Evolutionary conservation across 2,329 filamentous ascomycete genomes (phyloP), one percentile per base, ranked within the genome.

Genomic region (Cercospora berteroae): DNA sequence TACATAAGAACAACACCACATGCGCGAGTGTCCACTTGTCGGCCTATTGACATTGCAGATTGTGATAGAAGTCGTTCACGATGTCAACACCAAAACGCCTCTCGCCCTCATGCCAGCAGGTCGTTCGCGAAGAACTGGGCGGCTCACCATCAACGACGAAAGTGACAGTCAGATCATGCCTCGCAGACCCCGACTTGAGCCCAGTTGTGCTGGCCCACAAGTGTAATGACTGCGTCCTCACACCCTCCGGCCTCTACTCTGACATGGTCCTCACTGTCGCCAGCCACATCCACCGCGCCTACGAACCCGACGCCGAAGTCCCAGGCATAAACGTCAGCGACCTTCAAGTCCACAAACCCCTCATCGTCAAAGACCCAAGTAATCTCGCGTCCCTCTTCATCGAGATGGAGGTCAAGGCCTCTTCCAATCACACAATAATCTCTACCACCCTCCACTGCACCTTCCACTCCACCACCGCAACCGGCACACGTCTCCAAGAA

Each of bases 201-300:
- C 67, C 73, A 9, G 66, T 71, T 25, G 70, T 78, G 10, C 67
- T 70, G 25, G 74, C 76, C 4, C 78, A 80, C 70, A 71, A 73
- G 25, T 76, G 79, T 64, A 80, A 79, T 57, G 72, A 73, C 25
- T 69, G 71, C 39, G 69, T 71, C 2, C 72, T 80, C 8, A 75
- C 71, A 25, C 74, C 78, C 6, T 74, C 72, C 8, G 74, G 75
- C 4, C 68, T 79, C 7, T 77, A 78, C 61, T 73, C 75, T 1
- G 77, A 79, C 52, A 78, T 79, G 74, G 77, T 76, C 9, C 66
- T 72, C 20, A 73, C 73, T 10, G 71, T 73, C 16, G 70, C 70
- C n/a, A 61, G 68, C 13, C 71, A 77, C 63, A 70, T 77, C 48
- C 72, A 69, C 63, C 44, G 59, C 16, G 55, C 70, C 4, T 67